These are phyloP conservation scores for Euphrasia arctica DNA, from an alignment of 305 asterid species.

Conservation along the genomic window DNA sequence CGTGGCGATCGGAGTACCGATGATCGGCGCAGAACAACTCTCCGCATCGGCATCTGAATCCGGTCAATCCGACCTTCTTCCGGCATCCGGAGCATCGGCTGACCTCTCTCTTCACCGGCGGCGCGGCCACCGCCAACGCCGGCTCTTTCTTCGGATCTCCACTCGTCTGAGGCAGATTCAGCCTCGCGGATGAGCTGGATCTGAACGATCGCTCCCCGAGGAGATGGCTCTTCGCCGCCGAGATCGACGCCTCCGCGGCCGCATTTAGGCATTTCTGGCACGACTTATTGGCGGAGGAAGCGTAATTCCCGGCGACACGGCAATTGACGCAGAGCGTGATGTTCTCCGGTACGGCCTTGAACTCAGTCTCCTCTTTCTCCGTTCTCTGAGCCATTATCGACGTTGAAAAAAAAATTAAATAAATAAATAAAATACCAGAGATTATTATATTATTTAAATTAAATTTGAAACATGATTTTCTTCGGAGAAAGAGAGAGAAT, in stretches of 20 bases:
- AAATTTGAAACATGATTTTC: background rate
- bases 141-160: conserved; percentile 44
- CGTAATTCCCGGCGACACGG: conserved; percentile 57
- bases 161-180: conserved; percentile 30
- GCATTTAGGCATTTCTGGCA: conserved; percentile 59
- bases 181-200: conserved; percentile 40
- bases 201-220: conserved; percentile 44
- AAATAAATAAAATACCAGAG: background rate
- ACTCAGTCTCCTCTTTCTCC: conserved; percentile 81
- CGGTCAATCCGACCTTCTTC: conserved; percentile 88
- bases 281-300: conserved; percentile 46
- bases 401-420: background rate
- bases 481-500: conserved; percentile 21
- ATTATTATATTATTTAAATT: background rate
- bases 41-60: conserved; percentile 88
- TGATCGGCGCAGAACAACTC: conserved; percentile 84
- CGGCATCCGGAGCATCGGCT: conserved; percentile 77
- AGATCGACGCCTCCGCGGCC: conserved; percentile 29
- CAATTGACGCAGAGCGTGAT: conserved; percentile 62
- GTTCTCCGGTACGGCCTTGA: conserved; percentile 66
- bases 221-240: conserved; percentile 29
- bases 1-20: conserved; percentile 92
- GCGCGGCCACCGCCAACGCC: conserved; percentile 15
- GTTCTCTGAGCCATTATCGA: conserved; percentile 73
- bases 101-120: conserved; percentile 50